Evolutionary conservation across 2,329 filamentous ascomycete species (phyloP), one percentile per base, ranked within the genome.

Genomic region (Hypoxylon sp.): DNA sequence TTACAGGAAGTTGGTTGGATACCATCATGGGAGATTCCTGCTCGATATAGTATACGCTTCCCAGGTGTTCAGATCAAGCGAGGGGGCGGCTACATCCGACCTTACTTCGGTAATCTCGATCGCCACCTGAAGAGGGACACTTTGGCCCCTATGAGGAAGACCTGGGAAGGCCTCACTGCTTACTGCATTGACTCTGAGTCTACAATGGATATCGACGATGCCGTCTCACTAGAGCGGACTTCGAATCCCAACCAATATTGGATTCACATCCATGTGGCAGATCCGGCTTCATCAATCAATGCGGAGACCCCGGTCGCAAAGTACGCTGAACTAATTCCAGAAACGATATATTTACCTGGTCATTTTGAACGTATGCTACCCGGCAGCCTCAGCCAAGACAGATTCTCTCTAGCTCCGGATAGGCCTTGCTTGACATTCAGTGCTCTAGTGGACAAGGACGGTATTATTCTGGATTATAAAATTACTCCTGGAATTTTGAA

Each of bases 251-350:
- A 83, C 55, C 84, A 91, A 70, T 88, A 87, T 74, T 96, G 93
- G 93, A 82, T 95, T 30, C 92, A 94, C 74, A 80, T 93, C 32
- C 93, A 96, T 76, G 86, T 92, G 45, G 93, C 93, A 13, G 93
- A 96, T 74, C 92, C 92, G 7, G 90, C 91, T 2, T 92, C 93
- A 4, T 87, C 87, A 64, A 88, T 96, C 68, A 73, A 81, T 19
- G 86, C 87, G 17, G 82, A 87, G 21, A 87, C 89, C 38, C 80
- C 83, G 7, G 78, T 93, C 6, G 85, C 86, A 34, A 82, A 86
- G 66, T 87, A 88, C 73, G 89, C 92, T 49, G 85, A 89, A 63
- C 82, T 88, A 67, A 82, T 89, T 32, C 83, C 85, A 1, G 81
- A 88, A 72, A 89, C 85, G n/a, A 82, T 86, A 48, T 91, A 90